Evolutionary conservation across 2,329 filamentous ascomycete genomes (phyloP), one percentile per base, ranked within the genome.

Genomic region (Shiraia sp.): DNA sequence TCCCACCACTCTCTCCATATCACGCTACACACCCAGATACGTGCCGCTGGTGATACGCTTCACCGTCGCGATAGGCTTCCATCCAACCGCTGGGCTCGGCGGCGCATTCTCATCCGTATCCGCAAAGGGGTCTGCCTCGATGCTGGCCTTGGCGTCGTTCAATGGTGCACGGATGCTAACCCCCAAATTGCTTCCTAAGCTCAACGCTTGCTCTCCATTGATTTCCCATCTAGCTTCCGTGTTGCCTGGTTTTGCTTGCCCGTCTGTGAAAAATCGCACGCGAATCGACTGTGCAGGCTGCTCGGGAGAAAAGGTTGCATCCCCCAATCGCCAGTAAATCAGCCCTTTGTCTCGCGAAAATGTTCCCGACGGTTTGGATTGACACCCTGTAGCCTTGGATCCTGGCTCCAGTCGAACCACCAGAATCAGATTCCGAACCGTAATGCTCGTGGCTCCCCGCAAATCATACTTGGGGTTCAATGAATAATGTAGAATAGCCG

Each of bases 181-280:
- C 4, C 82, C 85, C 41, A 96, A 80, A 8, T 83, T 83, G 51
- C 82, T 86, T 1, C 80, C 80, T 1, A 80, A 56, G 3, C 59
- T 70, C 6, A 63, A 50, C 12, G 72, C 71, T 23, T 79, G 71
- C 27, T 79, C 74, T 2, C 74, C 78, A 16, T 46, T 58, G 15
- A 86, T 73, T 65, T 96, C 90, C 83, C 91, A 96, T 41, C 85
- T 78, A 1, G 88, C 88, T 66, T 99, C 92, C 7, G 95, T 79
- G 39, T 82, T 83, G 0, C 90, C 90, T 4, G 87, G 81, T 49
- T 82, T 83, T 0, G 88, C 82, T 36, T 82, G 77, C 16, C 81
- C 82, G 24, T 91, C 86, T 0, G 88, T 88, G 16, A 85, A 74
- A 55, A 99, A 87, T 3, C 90, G 82, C 45, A 90, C 93, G 6